Evolutionary conservation across 306 rosid genomes (phyloP), one percentile per base, ranked within the genome.

Genomic region (Psophocarpus tetragonolobus): DNA sequence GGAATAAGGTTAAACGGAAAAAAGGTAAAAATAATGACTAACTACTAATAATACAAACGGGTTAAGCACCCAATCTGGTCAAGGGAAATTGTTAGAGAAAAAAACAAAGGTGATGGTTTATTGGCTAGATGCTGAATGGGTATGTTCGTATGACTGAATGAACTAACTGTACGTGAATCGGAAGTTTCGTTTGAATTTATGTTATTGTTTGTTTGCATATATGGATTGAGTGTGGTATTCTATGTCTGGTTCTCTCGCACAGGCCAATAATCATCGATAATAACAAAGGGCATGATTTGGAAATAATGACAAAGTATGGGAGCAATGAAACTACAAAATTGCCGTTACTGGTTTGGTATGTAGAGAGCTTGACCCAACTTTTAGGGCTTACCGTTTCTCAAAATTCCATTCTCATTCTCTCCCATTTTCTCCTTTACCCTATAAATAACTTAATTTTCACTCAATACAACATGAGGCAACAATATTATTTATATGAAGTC

Each of bases 291-390:
- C 35, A 66, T 85, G 83, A 86, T 86, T 79, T 73, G 32, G 74
- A 76, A 72, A 86, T 83, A 81, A 71, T 83, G 89, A 86, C 89
- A 83, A 86, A 86, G 48, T 62, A 68, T 72, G 50, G 15, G 10
- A 61, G 81, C 89, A 80, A 83, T 38, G 78, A 72, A 80, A 60
- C 89, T 86, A 80, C 89, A 86, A 80, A 82, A 65, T n/a, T 82
- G 86, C 80, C 81, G 80, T 75, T 85, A 71, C 58, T 47, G 18
- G 44, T 53, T 77, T 63, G 39, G 45, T 81, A 76, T 53, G 42
- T 3, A 58, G 14, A 57, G 48, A 65, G n/a, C 21, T 77, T 68
- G 75, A 80, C 66, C 63, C 84, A 74, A 76, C 77, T 71, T 78
- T 79, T 68, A 27, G 30, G 80, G 36, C 72, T 56, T 54, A 77